Percentiles rank a stretch among this genome's conserved stretches.
Conservation (phyloP, 345 rosid genomes). For the Gossypium bickii region DNA sequence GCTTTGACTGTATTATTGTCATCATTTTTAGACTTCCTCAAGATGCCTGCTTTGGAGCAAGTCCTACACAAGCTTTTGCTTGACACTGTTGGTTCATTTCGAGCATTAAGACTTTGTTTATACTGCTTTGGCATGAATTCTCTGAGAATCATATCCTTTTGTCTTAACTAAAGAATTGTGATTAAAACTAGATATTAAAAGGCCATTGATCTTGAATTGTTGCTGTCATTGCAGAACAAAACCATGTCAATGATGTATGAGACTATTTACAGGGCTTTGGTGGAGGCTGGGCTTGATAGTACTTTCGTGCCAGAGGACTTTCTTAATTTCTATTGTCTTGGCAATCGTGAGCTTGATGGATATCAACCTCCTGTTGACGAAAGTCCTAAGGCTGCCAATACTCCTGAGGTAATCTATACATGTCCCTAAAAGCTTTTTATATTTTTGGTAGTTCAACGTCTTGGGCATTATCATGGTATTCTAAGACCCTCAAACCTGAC, state of each 20-base stretch:
- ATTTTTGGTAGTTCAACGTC: background rate
- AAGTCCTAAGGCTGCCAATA: conserved; percentile 43
- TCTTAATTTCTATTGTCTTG: conserved; percentile 92
- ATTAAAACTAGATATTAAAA: background rate
- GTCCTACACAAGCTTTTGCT: background rate
- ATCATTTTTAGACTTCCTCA: background rate
- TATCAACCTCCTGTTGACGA: conserved; percentile 16
- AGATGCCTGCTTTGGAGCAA: background rate
- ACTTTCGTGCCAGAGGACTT: conserved; percentile 71
- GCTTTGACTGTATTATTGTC: conserved; percentile 7
- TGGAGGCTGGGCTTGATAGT: conserved; percentile 74
- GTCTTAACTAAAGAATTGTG: background rate
- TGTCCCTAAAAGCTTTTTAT: conserved; percentile 9
- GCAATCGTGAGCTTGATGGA: conserved; percentile 66
- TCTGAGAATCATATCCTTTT: background rate
- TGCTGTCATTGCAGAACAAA: conserved; percentile 58
- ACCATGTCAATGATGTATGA: conserved; percentile 99
- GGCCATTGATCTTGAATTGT: conserved; percentile 3
- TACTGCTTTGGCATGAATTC: conserved; percentile 5
- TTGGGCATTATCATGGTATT: background rate
- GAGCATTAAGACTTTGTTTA: background rate
- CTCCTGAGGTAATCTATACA: conserved; percentile 58
- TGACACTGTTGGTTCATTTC: background rate
- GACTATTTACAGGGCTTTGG: conserved; percentile 79
- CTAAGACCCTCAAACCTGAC: background rate